Evolutionary conservation across 148 eudicot species (phyloP).

Genomic region (Fagopyrum tataricum): DNA sequence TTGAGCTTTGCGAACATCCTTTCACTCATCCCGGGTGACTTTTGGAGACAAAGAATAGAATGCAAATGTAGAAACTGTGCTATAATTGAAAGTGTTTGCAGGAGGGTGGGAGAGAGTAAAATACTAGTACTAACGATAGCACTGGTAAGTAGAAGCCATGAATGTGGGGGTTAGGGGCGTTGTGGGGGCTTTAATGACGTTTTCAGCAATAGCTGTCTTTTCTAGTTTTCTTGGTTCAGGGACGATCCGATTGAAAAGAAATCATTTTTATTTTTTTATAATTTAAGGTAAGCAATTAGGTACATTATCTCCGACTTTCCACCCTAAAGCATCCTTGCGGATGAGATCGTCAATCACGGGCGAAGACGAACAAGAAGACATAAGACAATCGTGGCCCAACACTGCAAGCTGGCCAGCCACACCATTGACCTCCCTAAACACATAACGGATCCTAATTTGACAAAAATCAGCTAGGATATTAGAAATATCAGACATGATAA

Average conservation of each 20-base stretch:
- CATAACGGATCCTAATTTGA: too few species aligned
- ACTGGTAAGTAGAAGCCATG: not conserved
- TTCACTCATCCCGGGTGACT: constrained; percentile 3
- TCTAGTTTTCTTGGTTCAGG: not conserved
- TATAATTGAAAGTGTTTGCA: not conserved
- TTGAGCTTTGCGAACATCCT: not conserved
- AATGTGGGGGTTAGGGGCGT: constrained; percentile 1
- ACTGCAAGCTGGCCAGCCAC: too few species aligned
- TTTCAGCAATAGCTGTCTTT: not conserved
- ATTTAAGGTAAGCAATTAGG: too few species aligned
- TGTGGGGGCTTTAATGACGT: not conserved
- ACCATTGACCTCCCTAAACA: too few species aligned
- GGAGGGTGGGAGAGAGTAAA: not conserved
- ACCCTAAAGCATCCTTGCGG: too few species aligned
- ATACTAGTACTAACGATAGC: not conserved
- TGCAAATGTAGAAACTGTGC: not conserved
- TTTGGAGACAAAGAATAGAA: not conserved
- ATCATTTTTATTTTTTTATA: too few species aligned
- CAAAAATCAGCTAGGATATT: too few species aligned
- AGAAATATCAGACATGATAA: too few species aligned
- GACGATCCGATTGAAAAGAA: not conserved
- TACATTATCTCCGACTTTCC: too few species aligned
- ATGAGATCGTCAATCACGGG: too few species aligned
- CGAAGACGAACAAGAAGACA: too few species aligned
- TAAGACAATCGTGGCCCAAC: too few species aligned